phyloP scores from a whole-genome alignment of 768 basidiomycete species.

The Dioszegia crocea region DNA sequence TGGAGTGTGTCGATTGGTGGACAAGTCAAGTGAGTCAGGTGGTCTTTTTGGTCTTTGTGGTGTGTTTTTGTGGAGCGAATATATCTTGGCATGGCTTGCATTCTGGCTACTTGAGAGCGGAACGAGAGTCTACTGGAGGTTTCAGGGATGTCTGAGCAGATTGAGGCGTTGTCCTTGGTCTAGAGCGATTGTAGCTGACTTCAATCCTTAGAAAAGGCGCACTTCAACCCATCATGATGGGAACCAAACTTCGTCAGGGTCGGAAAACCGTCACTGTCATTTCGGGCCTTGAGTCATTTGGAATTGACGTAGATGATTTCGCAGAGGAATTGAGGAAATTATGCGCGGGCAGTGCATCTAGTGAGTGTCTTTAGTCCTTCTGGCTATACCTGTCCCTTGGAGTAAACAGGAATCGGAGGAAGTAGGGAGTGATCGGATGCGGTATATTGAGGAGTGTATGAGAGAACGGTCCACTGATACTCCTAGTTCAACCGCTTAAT shows the following conservation, averaged over 20 bases:
- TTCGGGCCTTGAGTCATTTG: conserved; percentile 74
- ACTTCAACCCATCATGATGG: conserved; percentile 65
- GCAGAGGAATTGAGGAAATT: conserved; percentile 70
- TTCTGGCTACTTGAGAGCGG: too few relatives aligned
- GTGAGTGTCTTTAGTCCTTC: conserved; percentile 51
- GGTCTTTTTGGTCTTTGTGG: neutral
- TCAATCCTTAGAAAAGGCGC: conserved; percentile 68
- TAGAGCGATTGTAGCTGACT: conserved; percentile 49
- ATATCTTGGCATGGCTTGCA: too few relatives aligned
- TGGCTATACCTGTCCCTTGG: too few relatives aligned
- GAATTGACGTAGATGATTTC: conserved; percentile 65
- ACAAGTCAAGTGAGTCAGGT: conserved; percentile 42
- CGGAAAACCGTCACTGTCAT: conserved; percentile 72
- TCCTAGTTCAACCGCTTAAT: conserved; percentile 28
- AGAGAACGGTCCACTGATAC: too few relatives aligned
- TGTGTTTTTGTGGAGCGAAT: too few relatives aligned
- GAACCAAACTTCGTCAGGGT: conserved; percentile 70
- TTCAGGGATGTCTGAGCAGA: too few relatives aligned
- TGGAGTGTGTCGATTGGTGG: conserved; percentile 48
- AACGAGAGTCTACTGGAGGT: too few relatives aligned
- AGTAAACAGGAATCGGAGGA: too few relatives aligned
- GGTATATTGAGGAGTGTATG: too few relatives aligned
- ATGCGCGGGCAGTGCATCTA: conserved; percentile 75
- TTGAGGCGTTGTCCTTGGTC: too few relatives aligned
- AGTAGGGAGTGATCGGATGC: too few relatives aligned